A percentile compares a stretch with the other conserved stretches of the same genome.
Conservation (phyloP, 2,329 filamentous ascomycete species). For the Hymenotorrendiella dingleyae region DNA sequence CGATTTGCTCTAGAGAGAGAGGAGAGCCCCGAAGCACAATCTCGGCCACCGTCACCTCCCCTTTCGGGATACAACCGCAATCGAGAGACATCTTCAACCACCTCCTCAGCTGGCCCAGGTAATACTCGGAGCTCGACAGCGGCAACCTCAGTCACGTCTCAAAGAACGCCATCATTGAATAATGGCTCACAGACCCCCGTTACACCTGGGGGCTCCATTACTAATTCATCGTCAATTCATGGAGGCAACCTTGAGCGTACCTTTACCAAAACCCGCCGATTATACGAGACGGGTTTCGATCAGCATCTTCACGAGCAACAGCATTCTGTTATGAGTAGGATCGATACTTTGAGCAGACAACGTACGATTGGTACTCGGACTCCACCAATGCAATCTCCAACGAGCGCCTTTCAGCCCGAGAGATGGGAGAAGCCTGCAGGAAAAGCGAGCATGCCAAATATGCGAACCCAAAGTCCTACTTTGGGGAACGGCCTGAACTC, state of each 20-base stretch:
- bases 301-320: slow-evolving; percentile 79
- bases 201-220: slow-evolving; percentile 32
- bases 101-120: slow-evolving; percentile 60
- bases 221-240: too few relatives aligned
- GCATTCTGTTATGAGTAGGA: slow-evolving; percentile 65
- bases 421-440: slow-evolving; percentile 43
- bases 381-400: slow-evolving; percentile 26
- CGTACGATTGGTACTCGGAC: slow-evolving; percentile 32
- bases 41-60: slow-evolving; percentile 49
- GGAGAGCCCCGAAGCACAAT: slow-evolving; percentile 31
- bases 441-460: slow-evolving; percentile 63
- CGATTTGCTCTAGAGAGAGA: slow-evolving; percentile 29
- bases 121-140: slow-evolving; percentile 75
- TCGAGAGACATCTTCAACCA: slow-evolving; percentile 81
- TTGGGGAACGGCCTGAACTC: slow-evolving; percentile 33
- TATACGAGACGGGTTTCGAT: slow-evolving; percentile 79
- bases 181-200: slow-evolving; percentile 42
- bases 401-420: slow-evolving; percentile 37
- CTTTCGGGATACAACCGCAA: slow-evolving; percentile 64
- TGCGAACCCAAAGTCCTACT: slow-evolving; percentile 49
- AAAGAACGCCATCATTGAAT: slow-evolving; percentile 48
- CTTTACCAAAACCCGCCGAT: slow-evolving; percentile 62
- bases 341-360: slow-evolving; percentile 71
- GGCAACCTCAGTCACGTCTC: slow-evolving; percentile 82
- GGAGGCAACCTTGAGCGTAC: slow-evolving; percentile 52